phyloP scores from a whole-genome alignment of 106 monocot genomes.

The Phalaenopsis aphrodite region DNA sequence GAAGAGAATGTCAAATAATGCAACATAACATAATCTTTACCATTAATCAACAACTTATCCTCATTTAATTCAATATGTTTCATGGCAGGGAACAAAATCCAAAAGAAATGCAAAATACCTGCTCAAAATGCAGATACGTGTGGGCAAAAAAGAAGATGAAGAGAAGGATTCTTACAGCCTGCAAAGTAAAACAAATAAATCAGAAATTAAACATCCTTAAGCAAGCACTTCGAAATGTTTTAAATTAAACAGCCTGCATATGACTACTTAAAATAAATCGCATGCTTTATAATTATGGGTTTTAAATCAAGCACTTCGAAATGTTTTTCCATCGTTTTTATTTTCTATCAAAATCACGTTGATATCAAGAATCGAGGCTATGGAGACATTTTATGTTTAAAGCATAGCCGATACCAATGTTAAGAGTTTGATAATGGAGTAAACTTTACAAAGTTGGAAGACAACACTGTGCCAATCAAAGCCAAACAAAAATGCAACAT shows the following conservation, averaged over 20 bases:
- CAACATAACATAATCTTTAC: not conserved
- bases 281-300: not conserved
- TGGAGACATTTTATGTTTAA: not conserved
- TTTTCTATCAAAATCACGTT: not conserved
- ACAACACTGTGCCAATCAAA: not conserved
- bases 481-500: not conserved
- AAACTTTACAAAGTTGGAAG: not conserved
- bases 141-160: slow-evolving; percentile 21
- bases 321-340: not conserved
- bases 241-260: too few relatives aligned
- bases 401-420: not conserved
- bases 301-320: not conserved
- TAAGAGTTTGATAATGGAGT: not conserved
- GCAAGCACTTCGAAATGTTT: not conserved
- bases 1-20: not conserved
- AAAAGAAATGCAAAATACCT: slow-evolving; percentile 12
- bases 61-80: not conserved
- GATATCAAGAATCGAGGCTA: not conserved
- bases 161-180: slow-evolving; percentile 18
- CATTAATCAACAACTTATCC: not conserved
- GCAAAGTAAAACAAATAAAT: slow-evolving; percentile 2
- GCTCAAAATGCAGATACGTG: slow-evolving; percentile 23
- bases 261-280: not conserved
- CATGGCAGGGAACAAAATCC: not conserved
- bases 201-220: not conserved